Conservation (phyloP, 306 rosid species). For the Fagus sylvatica region DNA sequence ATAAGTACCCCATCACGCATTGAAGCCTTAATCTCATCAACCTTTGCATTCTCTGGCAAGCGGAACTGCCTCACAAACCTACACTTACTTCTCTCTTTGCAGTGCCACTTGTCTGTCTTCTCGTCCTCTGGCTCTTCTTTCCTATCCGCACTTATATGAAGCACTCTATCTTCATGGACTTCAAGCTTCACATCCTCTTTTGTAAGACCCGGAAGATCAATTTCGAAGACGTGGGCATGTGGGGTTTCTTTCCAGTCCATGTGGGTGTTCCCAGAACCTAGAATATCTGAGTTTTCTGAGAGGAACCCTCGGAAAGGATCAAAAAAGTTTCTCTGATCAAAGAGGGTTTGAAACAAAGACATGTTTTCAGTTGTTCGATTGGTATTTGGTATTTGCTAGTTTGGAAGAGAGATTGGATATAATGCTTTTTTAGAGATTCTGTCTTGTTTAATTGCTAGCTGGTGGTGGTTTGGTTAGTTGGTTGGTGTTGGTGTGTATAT, state of each 20-base stretch:
- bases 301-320: conserved; percentile 19
- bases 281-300: conserved; percentile 11
- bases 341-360: conserved; percentile 38
- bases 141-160: conserved; percentile 50
- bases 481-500: neutral
- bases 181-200: conserved; percentile 61
- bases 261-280: conserved; percentile 3
- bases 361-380: conserved; percentile 2
- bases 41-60: conserved; percentile 55
- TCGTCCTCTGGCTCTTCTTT: conserved; percentile 21
- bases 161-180: conserved; percentile 37
- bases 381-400: neutral
- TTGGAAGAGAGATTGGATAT: neutral
- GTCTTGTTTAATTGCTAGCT: neutral
- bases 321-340: conserved; percentile 28
- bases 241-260: conserved; percentile 67
- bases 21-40: conserved; percentile 52
- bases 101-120: conserved; percentile 51
- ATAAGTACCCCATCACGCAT: conserved; percentile 54
- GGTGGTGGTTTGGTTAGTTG: neutral
- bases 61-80: conserved; percentile 43
- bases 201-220: conserved; percentile 57
- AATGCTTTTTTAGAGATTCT: too few relatives aligned
- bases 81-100: conserved; percentile 50
- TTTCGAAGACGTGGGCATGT: conserved; percentile 43